A percentile compares a stretch with the other conserved stretches of the same genome.
Evolutionary conservation across 306 rosid genomes (phyloP).

Genomic region (Cercis canadensis): DNA sequence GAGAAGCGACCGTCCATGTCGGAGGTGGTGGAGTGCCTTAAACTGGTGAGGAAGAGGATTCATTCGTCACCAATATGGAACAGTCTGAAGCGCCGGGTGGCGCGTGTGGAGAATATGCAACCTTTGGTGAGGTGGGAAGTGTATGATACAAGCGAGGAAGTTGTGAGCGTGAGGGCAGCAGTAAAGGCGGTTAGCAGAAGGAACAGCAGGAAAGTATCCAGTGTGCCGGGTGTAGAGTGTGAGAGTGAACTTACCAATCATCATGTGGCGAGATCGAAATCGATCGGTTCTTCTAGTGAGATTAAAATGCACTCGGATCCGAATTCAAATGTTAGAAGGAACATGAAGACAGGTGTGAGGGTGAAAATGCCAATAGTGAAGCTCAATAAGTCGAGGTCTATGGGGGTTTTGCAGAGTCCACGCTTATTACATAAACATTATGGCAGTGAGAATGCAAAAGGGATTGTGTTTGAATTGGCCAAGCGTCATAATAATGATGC

Average conservation of each 20-base stretch:
- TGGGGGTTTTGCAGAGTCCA: conserved; percentile 51
- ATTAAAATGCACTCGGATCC: conserved; percentile 16
- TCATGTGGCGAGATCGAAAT: conserved; percentile 55
- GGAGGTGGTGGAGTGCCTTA: conserved; percentile 75
- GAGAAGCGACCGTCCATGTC: conserved; percentile 78
- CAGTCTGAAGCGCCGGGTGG: conserved; percentile 50
- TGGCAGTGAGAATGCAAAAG: background rate
- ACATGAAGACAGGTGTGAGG: conserved; percentile 25
- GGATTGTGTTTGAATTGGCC: conserved; percentile 42
- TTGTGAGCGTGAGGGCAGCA: conserved; percentile 1
- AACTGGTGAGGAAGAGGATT: conserved; percentile 38
- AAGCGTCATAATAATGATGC: background rate
- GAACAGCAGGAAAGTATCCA: conserved; percentile 66
- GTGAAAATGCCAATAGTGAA: conserved; percentile 39
- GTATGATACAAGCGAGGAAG: conserved; percentile 43
- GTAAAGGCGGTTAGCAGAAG: conserved; percentile 52
- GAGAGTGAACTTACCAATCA: conserved; percentile 27
- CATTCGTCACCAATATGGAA: conserved; percentile 57
- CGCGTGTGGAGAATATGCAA: conserved; percentile 42
- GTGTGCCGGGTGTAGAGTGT: conserved; percentile 50
- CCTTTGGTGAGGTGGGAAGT: conserved; percentile 34
- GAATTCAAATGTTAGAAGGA: conserved; percentile 30
- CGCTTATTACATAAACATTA: background rate
- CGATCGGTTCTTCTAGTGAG: conserved; percentile 52
- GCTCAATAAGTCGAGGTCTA: conserved; percentile 72